Evolutionary conservation across 129 eudicot species (phyloP), one percentile per base, ranked within the genome.

Genomic region (Erigeron canadensis): DNA sequence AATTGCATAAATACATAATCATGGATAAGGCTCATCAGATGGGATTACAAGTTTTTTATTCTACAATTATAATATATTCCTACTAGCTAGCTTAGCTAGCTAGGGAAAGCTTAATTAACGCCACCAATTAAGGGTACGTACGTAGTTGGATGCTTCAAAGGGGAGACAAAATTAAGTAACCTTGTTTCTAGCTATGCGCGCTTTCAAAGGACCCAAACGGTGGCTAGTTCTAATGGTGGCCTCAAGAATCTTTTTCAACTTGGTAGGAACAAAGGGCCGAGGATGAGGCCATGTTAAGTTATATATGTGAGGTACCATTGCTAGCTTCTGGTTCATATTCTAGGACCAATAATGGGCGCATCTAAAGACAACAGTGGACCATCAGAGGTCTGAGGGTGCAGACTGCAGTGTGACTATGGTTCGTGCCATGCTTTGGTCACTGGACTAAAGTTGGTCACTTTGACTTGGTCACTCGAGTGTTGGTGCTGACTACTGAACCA

Each of bases 341-440:
- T 47, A 61, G 69, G 77, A 73, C 70, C 61, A 42, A 69, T 46
- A 34, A 15, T 48, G 59, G 37, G 75, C 21, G 75, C 21, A 51
- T 51, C 57, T 10, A 16, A 51, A 51, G 57, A 51, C n/a, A n/a
- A 55, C 42, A 19, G n/a, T 71, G 75, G 65, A n/a, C 61, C 69
- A 61, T 48, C 40, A 10, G 18, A 2, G 37, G 58, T 45, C 34
- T 12, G 39, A 59, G 69, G 56, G 44, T 71, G 56, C 53, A 69
- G 15, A 23, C 12, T 23, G 56, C 56, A 50, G 56, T 50, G 56
- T 50, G 15, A 13, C 16, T 47, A n/a, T n/a, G n/a, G n/a, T n/a
- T n/a, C 54, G 5, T 50, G 56, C 16, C 8, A 9, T 50, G 56
- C 22, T n/a, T 59, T 9, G 62, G 62, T 54, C 12, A 54, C 11